Evolutionary conservation across 2,329 filamentous ascomycete genomes (phyloP).

Genomic region (Fusarium albidum): DNA sequence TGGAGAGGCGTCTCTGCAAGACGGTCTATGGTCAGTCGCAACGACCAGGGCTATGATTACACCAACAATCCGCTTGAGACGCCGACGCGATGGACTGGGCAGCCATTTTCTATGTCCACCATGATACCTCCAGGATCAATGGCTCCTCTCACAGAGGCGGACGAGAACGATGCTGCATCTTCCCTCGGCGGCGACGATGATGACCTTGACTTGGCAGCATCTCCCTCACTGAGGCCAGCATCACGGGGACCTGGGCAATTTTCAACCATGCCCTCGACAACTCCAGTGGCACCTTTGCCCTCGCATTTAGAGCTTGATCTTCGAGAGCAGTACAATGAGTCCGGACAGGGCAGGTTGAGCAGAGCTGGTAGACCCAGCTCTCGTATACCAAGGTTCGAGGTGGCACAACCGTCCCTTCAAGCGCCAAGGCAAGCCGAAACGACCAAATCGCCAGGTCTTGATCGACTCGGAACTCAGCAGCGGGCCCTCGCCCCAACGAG

Average conservation of each 20-base stretch:
- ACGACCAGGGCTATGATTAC: constrained; percentile 32
- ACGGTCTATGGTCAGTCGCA: constrained; percentile 35
- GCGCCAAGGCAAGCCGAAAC: constrained; percentile 2
- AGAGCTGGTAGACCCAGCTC: constrained; percentile 4
- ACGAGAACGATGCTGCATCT: constrained; percentile 40
- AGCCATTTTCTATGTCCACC: constrained; percentile 48
- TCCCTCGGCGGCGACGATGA: constrained; percentile 37
- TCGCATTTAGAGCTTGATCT: constrained; percentile 52
- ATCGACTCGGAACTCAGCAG: not conserved
- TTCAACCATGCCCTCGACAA: constrained; percentile 49
- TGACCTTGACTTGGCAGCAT: constrained; percentile 31
- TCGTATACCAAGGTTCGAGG: constrained; percentile 12
- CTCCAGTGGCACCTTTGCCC: constrained; percentile 52
- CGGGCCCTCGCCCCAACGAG: constrained; percentile 17
- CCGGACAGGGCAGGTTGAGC: constrained; percentile 1
- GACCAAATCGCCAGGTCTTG: constrained; percentile 2
- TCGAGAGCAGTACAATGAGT: constrained; percentile 31
- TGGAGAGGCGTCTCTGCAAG: constrained; percentile 39
- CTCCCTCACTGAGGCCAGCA: constrained; percentile 32
- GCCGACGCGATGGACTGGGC: constrained; percentile 57
- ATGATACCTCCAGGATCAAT: constrained; percentile 40
- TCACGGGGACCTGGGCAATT: constrained; percentile 32
- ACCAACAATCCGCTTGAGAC: constrained; percentile 46
- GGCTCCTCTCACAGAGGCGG: constrained; percentile 43
- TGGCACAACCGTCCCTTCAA: not conserved